Base-by-base conservation (phyloP, 2,329 filamentous ascomycete genomes). In the Hortaea sp. region DNA sequence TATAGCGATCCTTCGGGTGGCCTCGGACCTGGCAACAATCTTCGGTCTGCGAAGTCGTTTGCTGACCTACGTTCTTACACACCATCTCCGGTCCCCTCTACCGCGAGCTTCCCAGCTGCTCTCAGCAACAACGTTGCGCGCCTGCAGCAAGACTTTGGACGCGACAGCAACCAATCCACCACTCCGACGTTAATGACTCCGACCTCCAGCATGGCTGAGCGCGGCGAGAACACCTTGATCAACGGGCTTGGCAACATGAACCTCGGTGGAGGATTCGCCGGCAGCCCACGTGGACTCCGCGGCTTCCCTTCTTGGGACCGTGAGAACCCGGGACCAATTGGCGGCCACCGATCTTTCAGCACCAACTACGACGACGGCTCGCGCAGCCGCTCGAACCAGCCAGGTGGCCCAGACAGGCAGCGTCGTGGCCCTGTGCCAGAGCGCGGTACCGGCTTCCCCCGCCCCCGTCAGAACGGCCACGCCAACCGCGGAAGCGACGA, bases 31-130 rank as follows among this genome's bases (percentile, higher is more conserved):
- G 84, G 74, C 47, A 78, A 87, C 62, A 90, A 90, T 60, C 78
- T 98, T 32, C 84, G 92, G 39, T 87, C 87, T 29, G 92, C 90
- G 51, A 97, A 97, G 73, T 97, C 90, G 43, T 95, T 95, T 64
- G 92, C 90, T 32, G 92, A 98, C 63, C 72, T 98, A 53, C 85
- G 90, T 53, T 94, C 89, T 1, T 95, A 94, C 69, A 95, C 89
- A 11, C 90, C 90, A 7, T 97, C 90, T 57, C 90, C 92, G 5
- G 90, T 86, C 3, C 83, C 84, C 6, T 95, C 92, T 9, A 88
- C 87, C 12, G 87, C 87, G 5, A 94, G 88, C 71, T 95, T 94
- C 63, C 82, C 87, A 46, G 79, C 79, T 53, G 78, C 76, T 49
- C 71, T 87, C 42, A 73, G 74, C 58, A 74, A 76, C 52, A 82